Base-by-base conservation (phyloP, 2,329 filamentous ascomycete genomes). In the Colletotrichum sidae region DNA sequence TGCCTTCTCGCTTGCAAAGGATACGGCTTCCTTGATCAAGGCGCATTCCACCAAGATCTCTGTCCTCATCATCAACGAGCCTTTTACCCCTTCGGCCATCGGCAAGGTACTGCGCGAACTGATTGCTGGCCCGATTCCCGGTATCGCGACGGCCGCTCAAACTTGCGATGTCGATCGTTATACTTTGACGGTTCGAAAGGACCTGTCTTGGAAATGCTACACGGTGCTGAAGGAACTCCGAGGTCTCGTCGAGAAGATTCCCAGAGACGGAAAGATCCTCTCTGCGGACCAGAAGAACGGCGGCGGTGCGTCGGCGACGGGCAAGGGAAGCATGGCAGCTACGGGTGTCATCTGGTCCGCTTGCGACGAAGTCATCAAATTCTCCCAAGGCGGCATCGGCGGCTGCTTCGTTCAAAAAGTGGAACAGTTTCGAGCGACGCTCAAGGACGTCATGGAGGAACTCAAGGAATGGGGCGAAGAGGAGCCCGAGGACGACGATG, bases 1-100 rank as follows among this genome's bases (percentile, higher is more conserved):
- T 68, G 83, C 88, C 9, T 84, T 97, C 33, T 80, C 88, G 12
- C 84, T 95, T 63, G 88, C 94, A 39, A 86, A 87, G 71, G 90
- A 94, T 71, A 86, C 92, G 0, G 87, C 92, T 1, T 86, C 84
- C 34, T 83, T 96, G 6, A 87, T 97, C 65, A 90, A 88, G 74
- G 92, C 94, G 0, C 93, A 97, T 74, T 87, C 90, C 2, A 97
- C 94, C 6, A 97, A 97, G 68, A 84, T 97, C 34, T 95, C 92
- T 0, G 89, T 97, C 1, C 86, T 98, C 11, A 87, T 96, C 2
- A 91, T 96, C 72, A 97, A 92, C 72, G 86, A 92, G 15, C 94
- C 95, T 1, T 96, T 97, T 70, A 96, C 94, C 0, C 89, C 92
- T 0, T 89, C 90, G 1, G 94, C 93, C 6, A 84, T 97, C 39